phyloP scores from a whole-genome alignment of 2,329 filamentous ascomycete genomes.

The Colletotrichum eleusines region DNA sequence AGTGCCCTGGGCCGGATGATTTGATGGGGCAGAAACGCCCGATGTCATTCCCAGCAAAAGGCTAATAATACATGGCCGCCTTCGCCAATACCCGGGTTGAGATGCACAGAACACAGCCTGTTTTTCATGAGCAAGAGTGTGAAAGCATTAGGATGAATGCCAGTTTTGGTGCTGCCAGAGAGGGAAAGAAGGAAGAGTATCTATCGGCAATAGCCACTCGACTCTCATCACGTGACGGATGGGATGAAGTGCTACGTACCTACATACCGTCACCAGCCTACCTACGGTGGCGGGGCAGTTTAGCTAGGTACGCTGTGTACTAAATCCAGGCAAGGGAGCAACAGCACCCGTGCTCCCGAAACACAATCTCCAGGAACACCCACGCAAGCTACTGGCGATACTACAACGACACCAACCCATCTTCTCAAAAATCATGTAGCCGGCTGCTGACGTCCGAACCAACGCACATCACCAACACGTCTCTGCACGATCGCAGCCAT shows the following conservation, averaged over 20 bases:
- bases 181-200: neutral
- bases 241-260: neutral
- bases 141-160: no score
- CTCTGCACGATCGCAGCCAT: conserved; percentile 47
- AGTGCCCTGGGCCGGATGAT: neutral
- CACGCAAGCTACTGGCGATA: neutral
- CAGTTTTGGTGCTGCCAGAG: neutral
- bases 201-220: no score
- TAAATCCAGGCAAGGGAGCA: no score
- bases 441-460: neutral
- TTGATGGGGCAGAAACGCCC: neutral
- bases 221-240: conserved; percentile 2
- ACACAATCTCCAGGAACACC: neutral
- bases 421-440: conserved; percentile 29
- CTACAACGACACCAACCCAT: neutral
- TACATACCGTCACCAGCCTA: neutral
- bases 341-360: conserved; percentile 24
- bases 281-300: conserved; percentile 9
- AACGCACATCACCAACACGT: conserved; percentile 2
- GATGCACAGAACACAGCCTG: neutral
- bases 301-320: no score
- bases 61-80: neutral
- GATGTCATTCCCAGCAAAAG: neutral
- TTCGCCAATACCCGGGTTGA: neutral
- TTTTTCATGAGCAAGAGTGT: neutral